A percentile compares a stretch with the other conserved stretches of the same genome.
Evolutionary conservation across 805 yeast genomes (phyloP).

Genomic region (Starmera pachycereana): DNA sequence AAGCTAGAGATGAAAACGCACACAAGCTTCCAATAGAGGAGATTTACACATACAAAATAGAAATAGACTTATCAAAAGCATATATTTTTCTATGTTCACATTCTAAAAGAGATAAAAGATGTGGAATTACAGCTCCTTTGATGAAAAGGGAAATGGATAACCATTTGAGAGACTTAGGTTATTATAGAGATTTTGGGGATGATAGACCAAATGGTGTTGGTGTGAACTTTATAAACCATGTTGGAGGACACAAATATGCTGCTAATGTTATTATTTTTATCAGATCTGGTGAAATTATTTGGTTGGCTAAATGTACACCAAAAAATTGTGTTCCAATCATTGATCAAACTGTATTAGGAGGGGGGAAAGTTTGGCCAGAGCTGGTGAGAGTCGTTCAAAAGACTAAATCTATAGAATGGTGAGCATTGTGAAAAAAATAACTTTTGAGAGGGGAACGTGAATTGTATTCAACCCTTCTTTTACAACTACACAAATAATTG

Average conservation of each 20-base stretch:
- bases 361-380: constrained; percentile 63
- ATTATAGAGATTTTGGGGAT: constrained; percentile 71
- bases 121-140: constrained; percentile 91
- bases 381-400: constrained; percentile 51
- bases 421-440: constrained; percentile 1
- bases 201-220: constrained; percentile 63
- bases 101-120: constrained; percentile 80
- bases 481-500: too few species aligned
- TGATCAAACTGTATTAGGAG: constrained; percentile 60
- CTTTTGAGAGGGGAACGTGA: too few species aligned
- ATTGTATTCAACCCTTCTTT: too few species aligned
- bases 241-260: constrained; percentile 93
- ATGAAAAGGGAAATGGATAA: constrained; percentile 71
- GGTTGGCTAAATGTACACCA: constrained; percentile 86
- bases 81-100: constrained; percentile 81
- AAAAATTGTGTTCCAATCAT: constrained; percentile 62
- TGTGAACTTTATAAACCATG: constrained; percentile 69
- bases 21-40: constrained; percentile 9
- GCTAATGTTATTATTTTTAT: constrained; percentile 79
- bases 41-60: constrained; percentile 19
- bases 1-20: constrained; percentile 13
- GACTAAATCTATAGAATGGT: constrained; percentile 46
- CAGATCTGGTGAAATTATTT: constrained; percentile 63
- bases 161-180: constrained; percentile 58
- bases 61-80: constrained; percentile 29